Evolutionary conservation across 129 eudicot genomes (phyloP).

Genomic region (carrot (Daucus carota)): DH1_v3.0 NC_030387.2:37114001-37114500

Average conservation of each 20-base stretch:
- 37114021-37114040: neutral
- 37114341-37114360: neutral
- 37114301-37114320: neutral
- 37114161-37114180: too few relatives aligned
- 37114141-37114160: neutral
- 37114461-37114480: neutral
- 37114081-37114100: neutral
- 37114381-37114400: neutral
- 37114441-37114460: neutral
- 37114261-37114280: slow-evolving; percentile 29
- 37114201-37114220: too few relatives aligned
- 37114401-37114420: neutral
- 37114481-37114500: neutral
- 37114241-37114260: neutral
- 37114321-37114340: neutral
- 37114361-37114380: neutral
- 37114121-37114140: neutral
- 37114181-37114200: too few relatives aligned
- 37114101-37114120: neutral
- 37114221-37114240: neutral
- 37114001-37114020: neutral
- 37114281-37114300: slow-evolving; percentile 19
- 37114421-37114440: neutral
- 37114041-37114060: neutral
- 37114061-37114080: neutral